phyloP scores from a whole-genome alignment of 1,139 yeast genomes.

The Blastobotrys proliferans region DNA sequence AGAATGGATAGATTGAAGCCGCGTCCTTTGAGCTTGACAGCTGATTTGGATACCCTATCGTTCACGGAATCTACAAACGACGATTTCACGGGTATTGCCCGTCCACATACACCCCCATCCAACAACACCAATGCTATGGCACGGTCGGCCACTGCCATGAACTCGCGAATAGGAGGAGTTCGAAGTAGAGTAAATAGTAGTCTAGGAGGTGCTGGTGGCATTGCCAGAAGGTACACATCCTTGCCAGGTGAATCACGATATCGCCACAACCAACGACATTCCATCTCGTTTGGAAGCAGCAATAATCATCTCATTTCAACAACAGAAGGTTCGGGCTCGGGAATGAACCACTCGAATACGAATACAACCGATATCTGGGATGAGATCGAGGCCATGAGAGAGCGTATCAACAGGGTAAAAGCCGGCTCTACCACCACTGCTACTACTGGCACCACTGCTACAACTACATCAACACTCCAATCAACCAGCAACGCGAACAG shows the following conservation, averaged over 20 bases:
- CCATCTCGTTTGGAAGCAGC: slow-evolving; percentile 7
- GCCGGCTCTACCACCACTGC: slow-evolving; percentile 1
- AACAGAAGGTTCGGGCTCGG: too few relatives aligned
- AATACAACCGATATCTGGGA: slow-evolving; percentile 15
- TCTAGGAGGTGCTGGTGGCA: not conserved
- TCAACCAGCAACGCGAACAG: too few relatives aligned
- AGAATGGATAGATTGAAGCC: too few relatives aligned
- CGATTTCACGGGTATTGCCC: too few relatives aligned
- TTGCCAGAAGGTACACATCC: not conserved
- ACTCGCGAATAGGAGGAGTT: too few relatives aligned
- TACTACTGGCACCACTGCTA: not conserved
- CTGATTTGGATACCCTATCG: too few relatives aligned
- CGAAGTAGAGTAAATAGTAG: too few relatives aligned
- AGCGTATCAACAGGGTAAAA: slow-evolving; percentile 15
- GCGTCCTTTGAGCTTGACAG: too few relatives aligned
- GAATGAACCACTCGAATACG: not conserved
- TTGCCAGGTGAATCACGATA: slow-evolving; percentile 3
- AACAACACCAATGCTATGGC: too few relatives aligned
- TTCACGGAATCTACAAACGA: too few relatives aligned
- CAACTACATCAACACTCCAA: not conserved
- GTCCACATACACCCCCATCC: too few relatives aligned
- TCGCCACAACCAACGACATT: slow-evolving; percentile 5
- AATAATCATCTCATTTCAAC: not conserved
- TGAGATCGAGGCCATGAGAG: slow-evolving; percentile 17
- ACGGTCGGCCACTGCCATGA: too few relatives aligned